phyloP scores from a whole-genome alignment of 495 filamentous ascomycete genomes.

The Alectoria sarmentosa region DNA sequence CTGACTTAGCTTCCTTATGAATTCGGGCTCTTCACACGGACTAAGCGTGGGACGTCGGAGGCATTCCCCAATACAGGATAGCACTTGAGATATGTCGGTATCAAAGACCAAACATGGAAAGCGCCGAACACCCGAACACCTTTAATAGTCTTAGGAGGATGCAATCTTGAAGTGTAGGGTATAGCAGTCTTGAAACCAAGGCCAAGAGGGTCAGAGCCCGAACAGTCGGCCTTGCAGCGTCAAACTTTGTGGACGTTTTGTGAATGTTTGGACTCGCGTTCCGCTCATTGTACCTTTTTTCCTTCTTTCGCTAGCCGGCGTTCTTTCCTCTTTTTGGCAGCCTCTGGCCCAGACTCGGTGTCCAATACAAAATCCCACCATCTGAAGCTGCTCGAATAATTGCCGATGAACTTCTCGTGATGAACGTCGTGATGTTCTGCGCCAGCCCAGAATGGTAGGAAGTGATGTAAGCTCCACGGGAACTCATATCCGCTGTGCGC shows the following conservation, averaged over 20 bases:
- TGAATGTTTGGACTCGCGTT: not conserved
- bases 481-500: conserved; percentile 97
- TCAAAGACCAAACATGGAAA: not conserved
- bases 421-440: conserved; percentile 95
- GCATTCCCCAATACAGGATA: too few species aligned
- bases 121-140: not conserved
- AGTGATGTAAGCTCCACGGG: conserved; percentile 90
- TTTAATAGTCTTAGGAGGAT: not conserved
- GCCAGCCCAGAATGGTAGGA: conserved; percentile 97
- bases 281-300: conserved; percentile 58
- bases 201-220: not conserved
- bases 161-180: not conserved
- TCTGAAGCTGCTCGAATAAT: conserved; percentile 95
- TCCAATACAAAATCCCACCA: conserved; percentile 97
- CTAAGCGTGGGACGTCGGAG: not conserved
- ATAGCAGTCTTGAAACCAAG: not conserved
- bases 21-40: not conserved
- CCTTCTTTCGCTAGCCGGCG: conserved; percentile 57
- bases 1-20: not conserved
- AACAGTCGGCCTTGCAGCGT: not conserved
- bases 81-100: not conserved
- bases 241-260: not conserved
- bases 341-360: conserved; percentile 86
- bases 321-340: conserved; percentile 75
- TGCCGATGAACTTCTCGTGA: conserved; percentile 96